Evolutionary conservation across 768 basidiomycete species (phyloP), one percentile per base, ranked within the genome.

Genomic region (Lentinula guzmanii): DNA sequence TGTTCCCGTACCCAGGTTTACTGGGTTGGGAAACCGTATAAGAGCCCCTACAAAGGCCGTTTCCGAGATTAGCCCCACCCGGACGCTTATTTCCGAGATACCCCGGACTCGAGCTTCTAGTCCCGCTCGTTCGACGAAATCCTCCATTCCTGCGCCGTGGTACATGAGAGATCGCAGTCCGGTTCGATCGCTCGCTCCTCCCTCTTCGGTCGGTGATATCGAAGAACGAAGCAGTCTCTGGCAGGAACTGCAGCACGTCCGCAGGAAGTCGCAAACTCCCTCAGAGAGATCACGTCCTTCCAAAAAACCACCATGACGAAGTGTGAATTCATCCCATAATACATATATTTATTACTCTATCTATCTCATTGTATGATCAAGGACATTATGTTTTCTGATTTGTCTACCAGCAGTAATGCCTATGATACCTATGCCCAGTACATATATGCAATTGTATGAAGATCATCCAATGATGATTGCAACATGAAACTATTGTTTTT

Each of bases 241-340:
- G 83, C 76, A 74, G 46, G 86, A 86, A 65, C 71, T 86, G 28
- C 77, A 76, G 67, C 78, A 80, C 61, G 74, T 83, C 58, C 79
- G 76, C 65, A 74, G 74, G 61, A 77, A 77, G 69, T 74, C 82
- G 61, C 75, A 77, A 42, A 75, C 79, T 53, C 74, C 75, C 42
- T 82, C 81, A 18, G 76, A 77, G 53, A 72, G 69, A 61, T 76
- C 79, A 62, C 71, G 71, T 63, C 73, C 75, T 46, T 21, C 35
- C 11, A 70, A 70, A 68, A 74, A 73, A 62, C 73, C 73, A 63
- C 74, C 71, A 64, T 77, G 64, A 74, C 10, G 24, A 21, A 10
- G 13, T 15, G 7, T 18, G 6, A 39, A 1, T n/a, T 28, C 15
- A 13, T 42, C 31, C 11, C 6, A 37, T 13, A 56, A 5, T 21